Evolutionary conservation across 2,329 filamentous ascomycete genomes (phyloP), one percentile per base, ranked within the genome.

Genomic region (Sporothrix pallida): DNA sequence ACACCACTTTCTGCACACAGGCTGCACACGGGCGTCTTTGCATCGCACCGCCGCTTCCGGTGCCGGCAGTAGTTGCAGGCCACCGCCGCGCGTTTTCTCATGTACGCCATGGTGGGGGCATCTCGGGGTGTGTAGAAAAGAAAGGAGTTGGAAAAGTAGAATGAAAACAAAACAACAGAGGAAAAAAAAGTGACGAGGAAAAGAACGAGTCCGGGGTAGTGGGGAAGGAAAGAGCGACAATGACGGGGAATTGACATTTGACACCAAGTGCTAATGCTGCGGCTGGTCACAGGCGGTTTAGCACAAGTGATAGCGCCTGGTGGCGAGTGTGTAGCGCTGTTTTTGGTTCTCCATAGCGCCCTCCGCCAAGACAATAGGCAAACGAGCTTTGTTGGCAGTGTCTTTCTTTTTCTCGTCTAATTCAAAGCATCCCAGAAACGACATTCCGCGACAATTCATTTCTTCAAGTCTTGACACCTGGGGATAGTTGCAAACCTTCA

Each of bases 21-120:
- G 6, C 50, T 52, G 50, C 50, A 52, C 15, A 52, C 50, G 15
- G 50, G 50, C 15, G 50, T 52, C 50, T 52, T 52, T 52, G 50
- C 52, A 54, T 54, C 52, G 20, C 52, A 54, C 5, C 52, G 52
- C 5, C 52, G 52, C 20, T 54, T 54, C 12, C n/a, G 7, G 52
- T 60, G 56, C 26, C 56, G 56, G 56, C 56, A 60, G 26, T 60
- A 60, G 26, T 60, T 60, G 56, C 56, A 60, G 26, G 56, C 56
- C 5, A 60, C 56, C 12, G 56, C 56, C 26, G 56, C 56, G 56
- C 56, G 56, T 60, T 60, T 60, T 60, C 26, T 37, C 56, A 37
- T 60, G 56, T 60, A 60, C 26, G 56, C 56, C 56, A 60, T 37
- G 56, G 56, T 26, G 56, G 5, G 15, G 31, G 26, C 26, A 37